Evolutionary conservation across 768 basidiomycete species (phyloP).

Genomic region (Lentinula sp.): DNA sequence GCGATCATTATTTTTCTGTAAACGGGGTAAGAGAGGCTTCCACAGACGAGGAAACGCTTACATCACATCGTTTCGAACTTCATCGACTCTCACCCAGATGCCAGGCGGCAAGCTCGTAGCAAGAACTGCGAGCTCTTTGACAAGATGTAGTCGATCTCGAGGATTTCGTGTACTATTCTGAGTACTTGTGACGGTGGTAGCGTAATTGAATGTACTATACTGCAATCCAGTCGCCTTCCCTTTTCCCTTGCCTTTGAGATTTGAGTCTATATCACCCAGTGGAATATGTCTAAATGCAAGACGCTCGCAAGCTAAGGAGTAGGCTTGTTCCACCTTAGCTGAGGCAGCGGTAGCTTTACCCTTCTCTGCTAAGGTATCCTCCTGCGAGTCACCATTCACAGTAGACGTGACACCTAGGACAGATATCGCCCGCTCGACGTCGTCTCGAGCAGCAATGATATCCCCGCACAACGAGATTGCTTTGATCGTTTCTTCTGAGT

Average conservation of each 20-base stretch:
- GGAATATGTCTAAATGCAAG: slow-evolving; percentile 41
- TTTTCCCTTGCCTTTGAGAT: slow-evolving; percentile 16
- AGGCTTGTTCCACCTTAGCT: slow-evolving; percentile 31
- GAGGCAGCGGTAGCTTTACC: slow-evolving; percentile 16
- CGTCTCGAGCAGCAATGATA: slow-evolving; percentile 42
- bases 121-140: slow-evolving; percentile 51
- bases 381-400: slow-evolving; percentile 2
- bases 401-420: slow-evolving; percentile 23
- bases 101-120: slow-evolving; percentile 51
- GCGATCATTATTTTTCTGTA: slow-evolving; percentile 50
- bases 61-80: slow-evolving; percentile 52
- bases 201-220: slow-evolving; percentile 27
- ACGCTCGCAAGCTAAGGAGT: slow-evolving; percentile 36
- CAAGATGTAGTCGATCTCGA: slow-evolving; percentile 42
- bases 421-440: slow-evolving; percentile 41
- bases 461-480: slow-evolving; percentile 44
- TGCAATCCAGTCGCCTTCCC: slow-evolving; percentile 12
- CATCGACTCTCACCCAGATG: slow-evolving; percentile 52
- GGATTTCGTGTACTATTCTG: slow-evolving; percentile 34
- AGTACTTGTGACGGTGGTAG: slow-evolving; percentile 22
- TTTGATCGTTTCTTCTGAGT: slow-evolving; percentile 31
- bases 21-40: slow-evolving; percentile 5
- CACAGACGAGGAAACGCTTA: slow-evolving; percentile 20
- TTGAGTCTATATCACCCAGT: slow-evolving; percentile 16
- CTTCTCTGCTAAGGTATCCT: slow-evolving; percentile 27